A percentile compares a stretch with the other conserved stretches of the same genome.
Conservation (phyloP, 495 filamentous ascomycete species). For the Letharia lupina region DNA sequence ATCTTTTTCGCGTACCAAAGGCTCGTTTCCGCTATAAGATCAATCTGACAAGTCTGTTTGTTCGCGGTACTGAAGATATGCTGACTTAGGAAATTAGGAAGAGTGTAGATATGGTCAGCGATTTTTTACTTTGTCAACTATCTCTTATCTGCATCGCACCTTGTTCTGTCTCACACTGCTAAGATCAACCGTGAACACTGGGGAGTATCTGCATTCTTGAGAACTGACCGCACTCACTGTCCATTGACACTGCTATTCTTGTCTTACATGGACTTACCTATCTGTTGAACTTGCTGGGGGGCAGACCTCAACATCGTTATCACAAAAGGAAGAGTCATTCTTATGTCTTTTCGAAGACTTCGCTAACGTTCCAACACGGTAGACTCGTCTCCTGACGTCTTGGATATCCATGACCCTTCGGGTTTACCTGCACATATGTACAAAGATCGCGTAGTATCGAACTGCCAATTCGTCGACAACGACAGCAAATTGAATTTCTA, state of each 20-base stretch:
- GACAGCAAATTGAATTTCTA: constrained; percentile 17
- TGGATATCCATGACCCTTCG: constrained; percentile 15
- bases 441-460: constrained; percentile 10
- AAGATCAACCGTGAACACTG: background rate
- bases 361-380: background rate
- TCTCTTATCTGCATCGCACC: background rate
- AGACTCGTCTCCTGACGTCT: constrained; percentile 13
- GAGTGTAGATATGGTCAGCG: background rate
- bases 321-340: background rate
- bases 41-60: background rate
- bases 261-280: background rate
- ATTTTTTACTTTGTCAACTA: background rate
- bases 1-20: background rate
- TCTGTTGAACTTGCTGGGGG: background rate
- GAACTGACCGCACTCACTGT: background rate
- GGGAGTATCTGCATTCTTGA: background rate
- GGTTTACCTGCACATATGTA: constrained; percentile 2
- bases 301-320: background rate
- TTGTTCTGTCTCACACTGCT: background rate
- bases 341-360: background rate
- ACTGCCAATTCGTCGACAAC: constrained; percentile 16
- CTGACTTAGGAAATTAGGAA: background rate
- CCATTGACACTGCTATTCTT: background rate
- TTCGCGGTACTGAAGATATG: background rate
- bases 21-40: background rate